Conservation (phyloP, 2,329 filamentous ascomycete genomes). For the Geosmithia flava region DNA sequence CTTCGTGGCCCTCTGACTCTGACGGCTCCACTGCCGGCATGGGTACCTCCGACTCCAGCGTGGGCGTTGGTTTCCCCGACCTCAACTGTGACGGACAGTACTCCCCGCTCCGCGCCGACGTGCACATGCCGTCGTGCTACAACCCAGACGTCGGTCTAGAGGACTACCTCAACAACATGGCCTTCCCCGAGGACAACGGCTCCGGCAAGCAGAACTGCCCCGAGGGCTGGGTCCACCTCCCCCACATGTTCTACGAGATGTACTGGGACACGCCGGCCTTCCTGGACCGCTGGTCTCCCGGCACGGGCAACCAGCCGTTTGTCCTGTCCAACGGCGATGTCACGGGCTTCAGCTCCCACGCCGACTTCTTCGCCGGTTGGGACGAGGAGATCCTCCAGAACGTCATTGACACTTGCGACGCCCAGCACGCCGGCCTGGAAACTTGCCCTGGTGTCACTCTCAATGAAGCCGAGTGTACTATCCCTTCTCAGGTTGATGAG, state of each 20-base stretch:
- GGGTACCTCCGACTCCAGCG: slow-evolving; percentile 36
- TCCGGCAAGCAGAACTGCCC: slow-evolving; percentile 43
- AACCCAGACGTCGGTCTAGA: slow-evolving; percentile 47
- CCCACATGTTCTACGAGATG: slow-evolving; percentile 45
- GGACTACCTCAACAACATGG: slow-evolving; percentile 54
- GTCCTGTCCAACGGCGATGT: slow-evolving; percentile 57
- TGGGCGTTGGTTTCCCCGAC: slow-evolving; percentile 55
- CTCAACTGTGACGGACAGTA: slow-evolving; percentile 51
- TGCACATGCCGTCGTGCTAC: slow-evolving; percentile 67
- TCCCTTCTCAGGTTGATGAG: slow-evolving; percentile 33
- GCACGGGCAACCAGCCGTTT: slow-evolving; percentile 47
- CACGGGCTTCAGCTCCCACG: slow-evolving; percentile 59
- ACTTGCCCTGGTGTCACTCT: slow-evolving; percentile 45
- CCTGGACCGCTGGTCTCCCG: slow-evolving; percentile 33
- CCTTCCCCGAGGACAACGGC: slow-evolving; percentile 40
- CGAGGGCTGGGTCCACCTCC: slow-evolving; percentile 38
- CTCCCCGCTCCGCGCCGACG: slow-evolving; percentile 51
- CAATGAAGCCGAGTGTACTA: slow-evolving; percentile 39
- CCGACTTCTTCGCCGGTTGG: slow-evolving; percentile 65
- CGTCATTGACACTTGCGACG: slow-evolving; percentile 55
- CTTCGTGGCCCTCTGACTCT: slow-evolving; percentile 40
- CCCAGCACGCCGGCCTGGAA: slow-evolving; percentile 46
- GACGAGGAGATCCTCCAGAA: slow-evolving; percentile 50
- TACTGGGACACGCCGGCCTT: slow-evolving; percentile 49
- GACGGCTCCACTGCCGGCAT: slow-evolving; percentile 44